Evolutionary conservation across 2,329 filamentous ascomycete species (phyloP).

Genomic region (Ophiocordyceps camponoti-rufipedis): DNA sequence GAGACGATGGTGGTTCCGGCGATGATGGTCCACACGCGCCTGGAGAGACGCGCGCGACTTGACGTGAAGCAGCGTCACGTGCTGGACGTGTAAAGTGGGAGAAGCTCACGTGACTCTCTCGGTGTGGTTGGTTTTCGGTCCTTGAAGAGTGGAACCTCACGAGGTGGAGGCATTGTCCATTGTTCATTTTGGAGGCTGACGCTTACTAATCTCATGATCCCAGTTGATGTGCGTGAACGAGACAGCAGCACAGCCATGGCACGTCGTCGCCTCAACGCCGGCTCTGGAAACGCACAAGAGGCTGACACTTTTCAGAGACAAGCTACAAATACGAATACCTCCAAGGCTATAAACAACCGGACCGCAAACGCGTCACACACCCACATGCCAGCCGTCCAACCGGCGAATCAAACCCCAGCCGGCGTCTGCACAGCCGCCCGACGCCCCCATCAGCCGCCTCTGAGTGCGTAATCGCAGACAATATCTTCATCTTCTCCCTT

Average conservation of each 20-base stretch:
- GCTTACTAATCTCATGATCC: no score
- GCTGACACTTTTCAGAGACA: not conserved
- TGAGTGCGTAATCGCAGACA: not conserved
- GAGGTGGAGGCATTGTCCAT: no score
- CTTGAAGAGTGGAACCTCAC: no score
- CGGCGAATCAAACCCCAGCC: not conserved
- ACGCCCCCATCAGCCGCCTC: not conserved
- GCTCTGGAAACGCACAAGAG: not conserved
- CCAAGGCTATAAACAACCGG: not conserved
- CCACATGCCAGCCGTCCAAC: not conserved
- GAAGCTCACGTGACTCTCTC: no score
- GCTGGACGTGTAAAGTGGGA: not conserved
- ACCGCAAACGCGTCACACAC: not conserved
- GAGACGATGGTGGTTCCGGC: not conserved
- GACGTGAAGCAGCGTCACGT: not conserved
- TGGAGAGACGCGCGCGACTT: not conserved
- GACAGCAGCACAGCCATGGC: no score
- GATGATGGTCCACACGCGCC: not conserved
- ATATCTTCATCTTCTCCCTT: not conserved
- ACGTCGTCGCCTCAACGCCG: no score
- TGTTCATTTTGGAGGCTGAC: no score
- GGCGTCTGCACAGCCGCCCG: not conserved
- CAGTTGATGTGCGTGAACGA: no score
- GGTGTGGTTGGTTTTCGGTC: no score
- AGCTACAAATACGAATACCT: not conserved